Percentiles rank a stretch among this genome's conserved stretches.
phyloP scores from a whole-genome alignment of 768 basidiomycete genomes.

The Mycena alexandri region DNA sequence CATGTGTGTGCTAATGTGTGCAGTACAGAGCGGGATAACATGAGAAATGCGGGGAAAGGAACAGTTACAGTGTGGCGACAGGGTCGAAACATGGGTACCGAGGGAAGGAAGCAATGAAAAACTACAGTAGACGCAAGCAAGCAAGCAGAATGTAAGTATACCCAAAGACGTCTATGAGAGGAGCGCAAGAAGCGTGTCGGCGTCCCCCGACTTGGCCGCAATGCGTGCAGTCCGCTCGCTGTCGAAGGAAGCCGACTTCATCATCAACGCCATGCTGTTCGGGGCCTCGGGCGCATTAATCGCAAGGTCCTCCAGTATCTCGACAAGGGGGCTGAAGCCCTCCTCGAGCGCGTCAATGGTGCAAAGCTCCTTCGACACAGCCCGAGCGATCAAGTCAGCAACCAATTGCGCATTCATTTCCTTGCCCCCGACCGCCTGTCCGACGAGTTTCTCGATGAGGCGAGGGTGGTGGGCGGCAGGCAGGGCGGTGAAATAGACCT shows the following conservation, averaged over 20 bases:
- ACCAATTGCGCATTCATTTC: constrained; percentile 84
- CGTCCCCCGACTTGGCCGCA: constrained; percentile 71
- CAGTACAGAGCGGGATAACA: constrained; percentile 32
- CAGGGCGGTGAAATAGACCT: constrained; percentile 84
- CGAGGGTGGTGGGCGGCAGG: constrained; percentile 71
- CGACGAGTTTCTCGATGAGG: constrained; percentile 83
- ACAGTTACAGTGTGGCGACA: constrained; percentile 36
- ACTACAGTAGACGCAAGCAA: constrained; percentile 38
- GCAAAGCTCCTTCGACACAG: constrained; percentile 71
- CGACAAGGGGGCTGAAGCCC: constrained; percentile 77
- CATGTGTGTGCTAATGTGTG: constrained; percentile 34
- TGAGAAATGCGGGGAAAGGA: constrained; percentile 28
- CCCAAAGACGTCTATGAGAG: constrained; percentile 62
- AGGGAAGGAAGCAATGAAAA: constrained; percentile 25
- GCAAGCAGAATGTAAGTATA: constrained; percentile 39
- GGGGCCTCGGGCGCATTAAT: constrained; percentile 93
- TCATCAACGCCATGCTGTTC: constrained; percentile 77
- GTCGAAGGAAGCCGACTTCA: constrained; percentile 78
- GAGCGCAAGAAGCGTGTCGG: constrained; percentile 70
- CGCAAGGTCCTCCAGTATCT: constrained; percentile 88
- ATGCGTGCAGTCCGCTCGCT: constrained; percentile 69
- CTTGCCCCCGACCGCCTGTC: constrained; percentile 84
- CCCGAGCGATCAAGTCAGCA: constrained; percentile 77
- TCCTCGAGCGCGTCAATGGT: constrained; percentile 75
- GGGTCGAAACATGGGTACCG: constrained; percentile 27